Percentiles rank a stretch among this genome's conserved stretches.
Conservation (phyloP, 805 yeast species). For the Ogataea neopini region DNA sequence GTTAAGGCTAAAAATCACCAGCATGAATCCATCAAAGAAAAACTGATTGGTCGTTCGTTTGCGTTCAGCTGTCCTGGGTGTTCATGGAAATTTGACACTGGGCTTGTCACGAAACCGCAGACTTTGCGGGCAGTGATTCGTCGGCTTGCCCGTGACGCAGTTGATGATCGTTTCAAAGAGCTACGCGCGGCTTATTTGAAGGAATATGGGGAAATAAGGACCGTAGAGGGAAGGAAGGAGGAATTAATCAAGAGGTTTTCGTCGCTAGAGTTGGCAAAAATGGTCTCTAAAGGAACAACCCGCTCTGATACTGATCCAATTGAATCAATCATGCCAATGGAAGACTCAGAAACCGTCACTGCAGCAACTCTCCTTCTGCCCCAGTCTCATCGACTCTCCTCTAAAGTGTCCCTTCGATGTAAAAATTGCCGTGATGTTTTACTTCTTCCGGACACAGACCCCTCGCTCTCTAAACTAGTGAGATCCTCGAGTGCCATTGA, state of each 20-base stretch:
- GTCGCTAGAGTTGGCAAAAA: conserved; percentile 26
- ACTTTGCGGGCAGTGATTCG: conserved; percentile 36
- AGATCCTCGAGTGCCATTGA: conserved; percentile 19
- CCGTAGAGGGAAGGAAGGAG: conserved; percentile 13
- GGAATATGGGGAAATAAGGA: conserved; percentile 11
- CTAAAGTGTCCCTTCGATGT: conserved; percentile 22
- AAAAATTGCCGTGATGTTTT: conserved; percentile 24
- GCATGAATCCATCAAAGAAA: conserved; percentile 8
- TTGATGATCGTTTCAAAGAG: conserved; percentile 15
- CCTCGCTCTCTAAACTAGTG: conserved; percentile 21
- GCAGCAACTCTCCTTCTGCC: conserved; percentile 18
- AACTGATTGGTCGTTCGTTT: conserved; percentile 36
- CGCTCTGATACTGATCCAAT: too few relatives aligned
- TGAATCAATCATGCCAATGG: too few relatives aligned
- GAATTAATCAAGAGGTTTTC: conserved; percentile 19
- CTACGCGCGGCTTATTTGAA: conserved; percentile 20
- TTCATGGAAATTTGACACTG: conserved; percentile 38
- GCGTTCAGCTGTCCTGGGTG: conserved; percentile 41
- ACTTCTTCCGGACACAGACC: conserved; percentile 22
- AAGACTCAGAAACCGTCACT: too few relatives aligned
- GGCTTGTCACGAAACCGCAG: conserved; percentile 42
- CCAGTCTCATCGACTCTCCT: conserved; percentile 17
- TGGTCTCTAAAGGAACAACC: conserved; percentile 11
- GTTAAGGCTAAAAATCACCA: conserved; percentile 21
- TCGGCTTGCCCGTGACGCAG: conserved; percentile 11